Evolutionary conservation across 2,329 filamentous ascomycete species (phyloP).

Genomic region (Penicillium aurantiogriseum): DNA sequence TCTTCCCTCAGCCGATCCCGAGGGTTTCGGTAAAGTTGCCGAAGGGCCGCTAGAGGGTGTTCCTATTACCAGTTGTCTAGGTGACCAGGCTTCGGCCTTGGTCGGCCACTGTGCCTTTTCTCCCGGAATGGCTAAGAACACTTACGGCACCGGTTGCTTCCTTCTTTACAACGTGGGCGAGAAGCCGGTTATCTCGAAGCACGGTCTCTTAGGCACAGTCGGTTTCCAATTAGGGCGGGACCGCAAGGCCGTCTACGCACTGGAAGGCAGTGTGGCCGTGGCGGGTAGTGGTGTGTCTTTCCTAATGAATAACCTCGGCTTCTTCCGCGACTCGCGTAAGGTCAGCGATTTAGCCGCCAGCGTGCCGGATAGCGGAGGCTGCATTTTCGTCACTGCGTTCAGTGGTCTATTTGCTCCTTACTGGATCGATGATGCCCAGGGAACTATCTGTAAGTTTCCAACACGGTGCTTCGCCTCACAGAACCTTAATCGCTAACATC

Average conservation of each 20-base stretch:
- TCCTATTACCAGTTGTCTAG: constrained; percentile 77
- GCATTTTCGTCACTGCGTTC: constrained; percentile 86
- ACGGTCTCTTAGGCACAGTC: constrained; percentile 81
- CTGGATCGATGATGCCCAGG: constrained; percentile 91
- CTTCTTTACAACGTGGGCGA: constrained; percentile 83
- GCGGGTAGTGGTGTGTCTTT: constrained; percentile 80
- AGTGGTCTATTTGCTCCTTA: constrained; percentile 89
- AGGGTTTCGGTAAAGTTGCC: constrained; percentile 68
- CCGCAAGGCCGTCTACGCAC: constrained; percentile 69
- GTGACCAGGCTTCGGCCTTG: constrained; percentile 81
- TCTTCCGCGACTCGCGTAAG: constrained; percentile 61
- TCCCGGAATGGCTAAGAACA: constrained; percentile 83
- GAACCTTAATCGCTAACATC: constrained; percentile 11
- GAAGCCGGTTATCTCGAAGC: constrained; percentile 78
- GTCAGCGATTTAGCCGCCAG: constrained; percentile 64
- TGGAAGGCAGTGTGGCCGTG: constrained; percentile 81
- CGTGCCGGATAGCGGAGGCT: constrained; percentile 74
- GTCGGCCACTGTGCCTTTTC: constrained; percentile 83
- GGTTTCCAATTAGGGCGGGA: constrained; percentile 77
- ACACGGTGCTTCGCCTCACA: neutral
- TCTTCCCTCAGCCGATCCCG: constrained; percentile 72
- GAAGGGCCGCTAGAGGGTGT: constrained; percentile 66
- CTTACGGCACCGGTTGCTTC: constrained; percentile 87
- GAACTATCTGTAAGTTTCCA: constrained; percentile 67
- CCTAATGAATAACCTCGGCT: constrained; percentile 63